Conservation (phyloP, 2,329 filamentous ascomycete genomes). For the Cryoendolithus antarcticus region DNA sequence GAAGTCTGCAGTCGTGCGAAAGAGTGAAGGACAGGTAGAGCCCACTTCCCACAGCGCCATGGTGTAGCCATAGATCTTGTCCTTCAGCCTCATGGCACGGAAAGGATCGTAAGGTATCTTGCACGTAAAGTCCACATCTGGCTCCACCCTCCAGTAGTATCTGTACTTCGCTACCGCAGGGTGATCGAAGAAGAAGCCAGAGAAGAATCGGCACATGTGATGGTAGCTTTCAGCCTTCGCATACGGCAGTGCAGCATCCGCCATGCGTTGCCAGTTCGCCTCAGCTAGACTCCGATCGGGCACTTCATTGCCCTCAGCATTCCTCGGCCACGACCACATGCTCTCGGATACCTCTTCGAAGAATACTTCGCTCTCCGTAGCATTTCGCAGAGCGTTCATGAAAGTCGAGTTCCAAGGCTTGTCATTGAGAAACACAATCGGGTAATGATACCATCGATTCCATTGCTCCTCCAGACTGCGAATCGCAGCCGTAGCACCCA, state of each 20-base stretch:
- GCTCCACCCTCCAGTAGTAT: conserved; percentile 51
- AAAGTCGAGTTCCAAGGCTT: too few species aligned
- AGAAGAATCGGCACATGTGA: conserved; percentile 30
- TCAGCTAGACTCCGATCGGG: too few species aligned
- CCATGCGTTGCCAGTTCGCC: not conserved
- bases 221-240: conserved; percentile 20
- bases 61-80: conserved; percentile 37
- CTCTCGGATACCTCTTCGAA: too few species aligned
- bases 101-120: conserved; percentile 32
- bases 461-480: too few species aligned
- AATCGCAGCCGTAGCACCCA: too few species aligned
- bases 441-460: too few species aligned
- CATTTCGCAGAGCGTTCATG: too few species aligned
- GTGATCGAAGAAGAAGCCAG: conserved; percentile 29
- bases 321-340: too few species aligned
- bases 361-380: too few species aligned
- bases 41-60: conserved; percentile 37
- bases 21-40: conserved; percentile 33
- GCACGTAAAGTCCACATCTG: conserved; percentile 45
- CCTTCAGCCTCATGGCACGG: conserved; percentile 22
- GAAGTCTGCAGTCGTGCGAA: conserved; percentile 35
- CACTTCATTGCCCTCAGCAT: too few species aligned
- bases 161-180: conserved; percentile 36
- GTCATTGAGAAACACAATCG: too few species aligned
- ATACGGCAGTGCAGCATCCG: conserved; percentile 4